Conservation (phyloP, 2,329 filamentous ascomycete species). For the Didymellaceae sp. region DNA sequence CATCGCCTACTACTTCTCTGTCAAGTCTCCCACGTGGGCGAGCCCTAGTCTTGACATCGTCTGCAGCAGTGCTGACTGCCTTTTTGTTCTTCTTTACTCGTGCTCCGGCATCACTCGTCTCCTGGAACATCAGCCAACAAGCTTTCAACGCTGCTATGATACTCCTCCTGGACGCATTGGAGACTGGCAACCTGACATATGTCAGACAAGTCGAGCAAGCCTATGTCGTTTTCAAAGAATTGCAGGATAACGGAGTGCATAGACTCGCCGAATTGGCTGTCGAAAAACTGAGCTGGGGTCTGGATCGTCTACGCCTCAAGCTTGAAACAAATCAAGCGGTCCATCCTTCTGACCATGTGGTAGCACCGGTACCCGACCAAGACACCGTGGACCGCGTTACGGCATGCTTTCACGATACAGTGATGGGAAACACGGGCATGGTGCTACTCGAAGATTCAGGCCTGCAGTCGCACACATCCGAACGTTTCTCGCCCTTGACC, state of each 20-base stretch:
- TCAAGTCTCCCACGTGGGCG: slow-evolving; percentile 45
- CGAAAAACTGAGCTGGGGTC: slow-evolving; percentile 46
- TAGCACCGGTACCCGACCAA: too few relatives aligned
- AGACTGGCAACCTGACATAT: slow-evolving; percentile 45
- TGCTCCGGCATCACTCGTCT: slow-evolving; percentile 53
- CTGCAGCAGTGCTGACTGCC: slow-evolving; percentile 50
- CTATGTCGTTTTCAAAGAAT: slow-evolving; percentile 51
- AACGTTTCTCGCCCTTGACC: slow-evolving; percentile 42
- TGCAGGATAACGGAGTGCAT: slow-evolving; percentile 53
- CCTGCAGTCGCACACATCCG: slow-evolving; percentile 47
- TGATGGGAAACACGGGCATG: slow-evolving; percentile 58
- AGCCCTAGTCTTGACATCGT: slow-evolving; percentile 51
- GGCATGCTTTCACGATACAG: slow-evolving; percentile 41
- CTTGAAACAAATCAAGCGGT: too few relatives aligned
- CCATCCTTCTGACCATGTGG: too few relatives aligned
- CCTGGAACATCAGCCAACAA: slow-evolving; percentile 58
- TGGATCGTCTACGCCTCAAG: slow-evolving; percentile 33
- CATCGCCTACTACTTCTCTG: slow-evolving; percentile 25
- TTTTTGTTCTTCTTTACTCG: slow-evolving; percentile 57
- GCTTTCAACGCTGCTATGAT: slow-evolving; percentile 60
- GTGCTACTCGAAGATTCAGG: slow-evolving; percentile 55
- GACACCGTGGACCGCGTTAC: slow-evolving; percentile 22
- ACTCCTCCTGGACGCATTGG: slow-evolving; percentile 54
- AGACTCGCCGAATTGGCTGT: slow-evolving; percentile 55
- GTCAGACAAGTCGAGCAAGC: slow-evolving; percentile 49